Percentiles rank a stretch among this genome's conserved stretches.
phyloP scores from a whole-genome alignment of 441 rosid genomes.

The Populus trichocarpa region DNA sequence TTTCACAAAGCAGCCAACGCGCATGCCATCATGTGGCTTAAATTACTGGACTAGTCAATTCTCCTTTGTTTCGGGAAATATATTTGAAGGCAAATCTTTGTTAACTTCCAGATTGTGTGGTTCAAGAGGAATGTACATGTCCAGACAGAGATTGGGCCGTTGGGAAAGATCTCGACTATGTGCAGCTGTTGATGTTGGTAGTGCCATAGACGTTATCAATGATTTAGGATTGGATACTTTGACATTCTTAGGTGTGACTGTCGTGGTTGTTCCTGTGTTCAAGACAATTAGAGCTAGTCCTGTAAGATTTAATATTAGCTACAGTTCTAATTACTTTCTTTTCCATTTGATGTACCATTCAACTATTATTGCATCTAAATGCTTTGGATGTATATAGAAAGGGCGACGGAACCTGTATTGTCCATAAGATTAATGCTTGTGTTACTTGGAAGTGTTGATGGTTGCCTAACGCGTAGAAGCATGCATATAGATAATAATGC shows the following conservation, averaged over 20 bases:
- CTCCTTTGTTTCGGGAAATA: conserved; percentile 31
- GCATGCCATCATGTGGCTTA: conserved; percentile 23
- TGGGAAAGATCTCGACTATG: conserved; percentile 35
- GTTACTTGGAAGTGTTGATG: background rate
- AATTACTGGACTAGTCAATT: conserved; percentile 29
- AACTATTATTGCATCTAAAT: background rate
- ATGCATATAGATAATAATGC: background rate
- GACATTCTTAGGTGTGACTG: conserved; percentile 92
- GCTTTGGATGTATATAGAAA: background rate
- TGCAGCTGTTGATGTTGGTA: conserved; percentile 67
- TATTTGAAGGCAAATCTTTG: conserved; percentile 27
- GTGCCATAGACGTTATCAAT: conserved; percentile 86
- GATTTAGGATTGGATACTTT: conserved; percentile 96
- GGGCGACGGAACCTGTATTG: background rate
- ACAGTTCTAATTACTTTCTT: background rate
- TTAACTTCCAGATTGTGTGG: conserved; percentile 28
- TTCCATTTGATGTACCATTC: background rate
- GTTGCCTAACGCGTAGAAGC: background rate
- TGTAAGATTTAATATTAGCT: conserved; percentile 40
- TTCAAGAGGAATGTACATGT: conserved; percentile 31
- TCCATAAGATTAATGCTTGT: background rate
- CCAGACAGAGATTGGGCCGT: conserved; percentile 29
- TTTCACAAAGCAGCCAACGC: conserved; percentile 23
- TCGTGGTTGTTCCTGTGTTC: conserved; percentile 86
- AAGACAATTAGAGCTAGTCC: conserved; percentile 85